Percentiles rank a stretch among this genome's conserved stretches.
Conservation (phyloP, 192 early-diverging fungal genomes). For the Backusella psychrophila region DNA sequence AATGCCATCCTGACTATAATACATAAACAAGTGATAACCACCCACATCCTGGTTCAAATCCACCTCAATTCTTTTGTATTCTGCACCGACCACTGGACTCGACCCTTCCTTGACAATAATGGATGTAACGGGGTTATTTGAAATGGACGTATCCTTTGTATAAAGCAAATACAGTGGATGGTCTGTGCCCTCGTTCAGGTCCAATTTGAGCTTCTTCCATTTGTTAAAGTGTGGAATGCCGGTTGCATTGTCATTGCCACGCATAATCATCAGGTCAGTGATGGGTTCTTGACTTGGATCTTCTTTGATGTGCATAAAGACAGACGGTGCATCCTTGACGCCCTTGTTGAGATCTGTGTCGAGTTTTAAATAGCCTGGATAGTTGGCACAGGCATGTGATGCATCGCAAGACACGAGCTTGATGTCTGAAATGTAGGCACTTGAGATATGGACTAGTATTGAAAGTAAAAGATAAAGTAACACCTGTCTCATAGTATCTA, state of each 20-base stretch:
- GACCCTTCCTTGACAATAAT: constrained; percentile 44
- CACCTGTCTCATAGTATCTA: neutral
- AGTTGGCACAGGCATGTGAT: constrained; percentile 10
- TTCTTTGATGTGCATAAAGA: constrained; percentile 25
- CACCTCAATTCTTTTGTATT: constrained; percentile 39
- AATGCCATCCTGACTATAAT: constrained; percentile 18
- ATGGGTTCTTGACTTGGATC: constrained; percentile 15
- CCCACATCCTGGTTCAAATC: constrained; percentile 40
- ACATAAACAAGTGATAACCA: constrained; percentile 16
- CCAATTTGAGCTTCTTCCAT: constrained; percentile 19
- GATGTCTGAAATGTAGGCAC: constrained; percentile 22
- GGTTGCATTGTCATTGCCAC: neutral
- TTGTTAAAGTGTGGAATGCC: neutral
- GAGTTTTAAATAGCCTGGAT: constrained; percentile 19
- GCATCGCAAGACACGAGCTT: constrained; percentile 15
- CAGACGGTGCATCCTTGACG: neutral
- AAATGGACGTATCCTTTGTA: constrained; percentile 24
- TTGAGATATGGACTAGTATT: neutral
- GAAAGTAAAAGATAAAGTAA: neutral
- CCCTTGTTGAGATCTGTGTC: constrained; percentile 17
- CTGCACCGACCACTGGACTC: constrained; percentile 35
- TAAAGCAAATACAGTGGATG: constrained; percentile 20
- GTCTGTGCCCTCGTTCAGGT: constrained; percentile 14
- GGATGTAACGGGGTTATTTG: constrained; percentile 31
- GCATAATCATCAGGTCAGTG: constrained; percentile 12